Percentiles rank a stretch among this genome's conserved stretches.
phyloP scores from a whole-genome alignment of 768 basidiomycete genomes.

The Glaciozyma antarctica region DNA sequence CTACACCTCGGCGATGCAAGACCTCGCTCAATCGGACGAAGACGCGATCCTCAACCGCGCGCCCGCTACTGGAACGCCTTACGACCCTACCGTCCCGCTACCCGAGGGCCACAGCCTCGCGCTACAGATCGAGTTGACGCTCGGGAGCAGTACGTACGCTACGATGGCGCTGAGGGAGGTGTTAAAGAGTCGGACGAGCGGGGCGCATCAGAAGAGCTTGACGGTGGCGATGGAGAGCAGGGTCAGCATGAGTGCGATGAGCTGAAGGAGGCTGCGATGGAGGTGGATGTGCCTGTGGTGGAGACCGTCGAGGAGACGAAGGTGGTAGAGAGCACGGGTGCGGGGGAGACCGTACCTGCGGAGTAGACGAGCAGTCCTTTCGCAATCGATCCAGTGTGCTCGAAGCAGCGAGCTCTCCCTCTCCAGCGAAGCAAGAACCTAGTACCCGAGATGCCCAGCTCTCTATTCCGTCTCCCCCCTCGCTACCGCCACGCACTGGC shows the following conservation, averaged over 20 bases:
- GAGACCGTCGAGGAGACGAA: not conserved
- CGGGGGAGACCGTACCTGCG: too few relatives aligned
- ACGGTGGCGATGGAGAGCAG: constrained; percentile 29
- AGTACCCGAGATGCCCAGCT: not conserved
- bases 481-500: not conserved
- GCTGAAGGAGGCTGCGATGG: not conserved
- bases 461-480: not conserved
- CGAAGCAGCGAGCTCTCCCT: too few relatives aligned
- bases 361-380: too few relatives aligned
- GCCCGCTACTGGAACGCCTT: constrained; percentile 51
- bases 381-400: too few relatives aligned
- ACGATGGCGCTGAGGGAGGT: constrained; percentile 96
- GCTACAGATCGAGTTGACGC: constrained; percentile 69
- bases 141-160: constrained; percentile 88
- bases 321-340: too few relatives aligned
- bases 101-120: constrained; percentile 72
- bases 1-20: constrained; percentile 88
- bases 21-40: constrained; percentile 89
- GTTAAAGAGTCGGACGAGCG: constrained; percentile 66
- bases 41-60: constrained; percentile 78
- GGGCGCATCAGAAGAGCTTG: constrained; percentile 20
- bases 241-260: not conserved
- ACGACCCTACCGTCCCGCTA: constrained; percentile 10
- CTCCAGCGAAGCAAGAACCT: too few relatives aligned
- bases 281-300: not conserved